Conservation (phyloP, 2,329 filamentous ascomycete genomes). For the Paraconiothyrium brasiliense region DNA sequence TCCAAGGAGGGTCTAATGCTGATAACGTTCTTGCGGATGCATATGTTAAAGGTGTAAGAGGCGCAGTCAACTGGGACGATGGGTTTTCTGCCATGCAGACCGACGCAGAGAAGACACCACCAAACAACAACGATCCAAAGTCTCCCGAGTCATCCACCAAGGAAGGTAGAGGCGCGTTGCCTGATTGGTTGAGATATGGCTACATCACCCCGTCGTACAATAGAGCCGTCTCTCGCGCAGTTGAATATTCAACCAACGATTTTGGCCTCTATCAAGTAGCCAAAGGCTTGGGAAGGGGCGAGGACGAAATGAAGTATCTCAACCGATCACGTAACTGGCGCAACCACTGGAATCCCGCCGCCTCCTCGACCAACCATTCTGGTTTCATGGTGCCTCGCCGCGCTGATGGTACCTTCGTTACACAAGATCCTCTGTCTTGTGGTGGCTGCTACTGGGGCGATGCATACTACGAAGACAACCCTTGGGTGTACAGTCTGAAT, state of each 20-base stretch:
- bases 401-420: conserved; percentile 58
- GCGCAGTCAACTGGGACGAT: conserved; percentile 68
- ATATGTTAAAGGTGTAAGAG: conserved; percentile 73
- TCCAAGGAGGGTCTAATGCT: conserved; percentile 74
- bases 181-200: conserved; percentile 72
- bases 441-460: conserved; percentile 74
- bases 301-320: conserved; percentile 68
- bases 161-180: conserved; percentile 73
- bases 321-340: conserved; percentile 73
- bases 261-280: conserved; percentile 74
- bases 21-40: conserved; percentile 79
- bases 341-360: conserved; percentile 73
- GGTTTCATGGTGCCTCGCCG: conserved; percentile 74
- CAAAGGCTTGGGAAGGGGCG: conserved; percentile 60
- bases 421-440: conserved; percentile 62
- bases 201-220: conserved; percentile 71
- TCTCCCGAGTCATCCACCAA: conserved; percentile 69
- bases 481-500: conserved; percentile 74
- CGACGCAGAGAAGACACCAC: conserved; percentile 71
- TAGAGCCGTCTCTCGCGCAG: conserved; percentile 70
- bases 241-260: conserved; percentile 76
- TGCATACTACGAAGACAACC: conserved; percentile 67
- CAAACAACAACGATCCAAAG: conserved; percentile 65
- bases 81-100: conserved; percentile 67
- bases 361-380: conserved; percentile 66